These are phyloP conservation scores for Rhizoclosmatium globosum DNA, from an alignment of 192 early-diverging fungal genomes.

Conservation along the genomic window DNA sequence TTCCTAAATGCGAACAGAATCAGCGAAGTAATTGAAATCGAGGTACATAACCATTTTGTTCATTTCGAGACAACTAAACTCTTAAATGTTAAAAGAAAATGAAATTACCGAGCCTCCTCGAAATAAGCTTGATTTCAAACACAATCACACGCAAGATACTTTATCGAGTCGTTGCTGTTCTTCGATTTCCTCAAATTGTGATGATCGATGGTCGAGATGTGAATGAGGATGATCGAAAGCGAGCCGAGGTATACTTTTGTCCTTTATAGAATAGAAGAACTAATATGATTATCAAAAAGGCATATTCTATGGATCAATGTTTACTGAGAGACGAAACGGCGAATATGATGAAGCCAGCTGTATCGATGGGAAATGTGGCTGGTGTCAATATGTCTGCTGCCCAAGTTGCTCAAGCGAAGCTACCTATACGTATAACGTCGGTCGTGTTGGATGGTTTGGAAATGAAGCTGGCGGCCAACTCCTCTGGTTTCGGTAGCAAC, in stretches of 20 bases:
- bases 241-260: slow-evolving; percentile 48
- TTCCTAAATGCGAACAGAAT: slow-evolving; percentile 60
- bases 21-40: slow-evolving; percentile 64
- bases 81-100: slow-evolving; percentile 56
- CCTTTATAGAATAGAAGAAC: not conserved
- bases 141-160: slow-evolving; percentile 62
- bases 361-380: slow-evolving; percentile 9
- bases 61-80: slow-evolving; percentile 22
- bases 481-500: slow-evolving; percentile 37
- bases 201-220: slow-evolving; percentile 65
- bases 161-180: slow-evolving; percentile 57
- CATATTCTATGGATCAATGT: slow-evolving; percentile 58
- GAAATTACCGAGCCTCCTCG: slow-evolving; percentile 62
- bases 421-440: slow-evolving; percentile 62
- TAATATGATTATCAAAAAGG: slow-evolving; percentile 17
- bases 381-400: not conserved
- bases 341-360: slow-evolving; percentile 34
- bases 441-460: slow-evolving; percentile 67
- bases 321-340: slow-evolving; percentile 42
- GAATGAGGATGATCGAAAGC: slow-evolving; percentile 58
- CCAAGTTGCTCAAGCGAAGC: slow-evolving; percentile 41
- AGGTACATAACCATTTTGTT: slow-evolving; percentile 42
- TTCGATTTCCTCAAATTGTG: slow-evolving; percentile 61
- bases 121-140: slow-evolving; percentile 59
- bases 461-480: slow-evolving; percentile 55